phyloP scores from a whole-genome alignment of 1,284 basidiomycete genomes.

The Ceratobasidium sp. region DNA sequence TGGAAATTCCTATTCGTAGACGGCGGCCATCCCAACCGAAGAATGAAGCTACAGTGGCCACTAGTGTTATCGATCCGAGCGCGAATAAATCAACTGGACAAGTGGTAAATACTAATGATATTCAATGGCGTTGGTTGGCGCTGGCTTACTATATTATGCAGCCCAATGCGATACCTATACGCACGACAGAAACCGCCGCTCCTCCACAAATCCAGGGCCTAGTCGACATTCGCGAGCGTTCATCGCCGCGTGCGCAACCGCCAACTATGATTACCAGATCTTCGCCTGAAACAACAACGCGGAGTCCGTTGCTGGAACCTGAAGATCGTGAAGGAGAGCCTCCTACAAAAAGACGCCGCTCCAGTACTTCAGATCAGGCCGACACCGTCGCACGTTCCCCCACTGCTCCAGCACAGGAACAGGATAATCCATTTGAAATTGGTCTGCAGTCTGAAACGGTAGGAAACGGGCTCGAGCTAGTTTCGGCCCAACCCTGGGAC shows the following conservation, averaged over 20 bases:
- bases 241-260: background rate
- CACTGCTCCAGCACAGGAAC: background rate
- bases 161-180: too few species aligned
- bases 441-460: background rate
- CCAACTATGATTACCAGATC: background rate
- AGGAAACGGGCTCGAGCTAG: background rate
- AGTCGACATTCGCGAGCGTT: too few species aligned
- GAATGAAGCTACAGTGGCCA: background rate
- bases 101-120: background rate
- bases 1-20: constrained; percentile 22
- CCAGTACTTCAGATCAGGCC: background rate
- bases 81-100: background rate
- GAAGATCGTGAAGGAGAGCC: background rate
- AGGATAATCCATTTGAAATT: constrained; percentile 21
- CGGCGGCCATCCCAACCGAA: constrained; percentile 1
- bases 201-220: too few species aligned
- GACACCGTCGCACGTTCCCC: background rate
- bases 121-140: background rate
- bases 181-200: too few species aligned
- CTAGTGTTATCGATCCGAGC: background rate
- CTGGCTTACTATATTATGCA: too few species aligned
- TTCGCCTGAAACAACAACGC: background rate
- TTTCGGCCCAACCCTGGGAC: constrained; percentile 54
- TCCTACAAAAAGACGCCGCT: constrained; percentile 3
- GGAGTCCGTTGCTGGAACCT: background rate